Conservation (phyloP, 352 stramenopile genomes). For the Pseudoperonospora humuli region DNA sequence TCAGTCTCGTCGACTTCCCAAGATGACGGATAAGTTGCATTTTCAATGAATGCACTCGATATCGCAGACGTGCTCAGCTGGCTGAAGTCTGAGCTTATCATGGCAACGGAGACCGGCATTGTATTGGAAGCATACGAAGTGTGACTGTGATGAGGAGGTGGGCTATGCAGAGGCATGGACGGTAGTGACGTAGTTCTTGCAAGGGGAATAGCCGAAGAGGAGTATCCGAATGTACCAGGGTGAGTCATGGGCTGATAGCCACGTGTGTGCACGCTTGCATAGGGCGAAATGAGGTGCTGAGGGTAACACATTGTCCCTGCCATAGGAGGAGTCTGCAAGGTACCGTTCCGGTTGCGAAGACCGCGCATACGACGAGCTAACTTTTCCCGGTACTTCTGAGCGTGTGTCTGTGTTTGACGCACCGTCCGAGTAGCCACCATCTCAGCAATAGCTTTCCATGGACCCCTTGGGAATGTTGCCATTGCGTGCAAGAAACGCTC, state of each 20-base stretch:
- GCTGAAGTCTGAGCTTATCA: slow-evolving; percentile 28
- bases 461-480: slow-evolving; percentile 47
- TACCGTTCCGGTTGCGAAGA: slow-evolving; percentile 55
- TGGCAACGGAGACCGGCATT: slow-evolving; percentile 11
- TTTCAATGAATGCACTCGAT: slow-evolving; percentile 34
- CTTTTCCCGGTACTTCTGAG: slow-evolving; percentile 65
- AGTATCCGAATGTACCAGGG: slow-evolving; percentile 9
- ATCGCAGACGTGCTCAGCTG: slow-evolving; percentile 33
- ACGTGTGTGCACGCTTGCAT: slow-evolving; percentile 5
- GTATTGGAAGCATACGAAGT: slow-evolving; percentile 2
- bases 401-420: slow-evolving; percentile 62
- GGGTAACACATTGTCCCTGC: slow-evolving; percentile 6
- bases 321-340: slow-evolving; percentile 33
- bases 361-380: slow-evolving; percentile 46
- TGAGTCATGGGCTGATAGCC: slow-evolving; percentile 15
- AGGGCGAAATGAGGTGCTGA: slow-evolving; percentile 3
- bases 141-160: slow-evolving; percentile 9
- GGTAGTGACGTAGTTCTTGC: slow-evolving; percentile 16
- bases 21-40: slow-evolving; percentile 21
- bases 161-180: slow-evolving; percentile 8
- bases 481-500: slow-evolving; percentile 57
- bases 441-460: slow-evolving; percentile 55
- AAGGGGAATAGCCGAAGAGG: slow-evolving; percentile 4
- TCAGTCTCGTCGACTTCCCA: slow-evolving; percentile 21
- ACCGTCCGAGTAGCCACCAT: slow-evolving; percentile 60